Evolutionary conservation across 345 rosid genomes (phyloP).

Genomic region (Eucalyptus camaldulensis): DNA sequence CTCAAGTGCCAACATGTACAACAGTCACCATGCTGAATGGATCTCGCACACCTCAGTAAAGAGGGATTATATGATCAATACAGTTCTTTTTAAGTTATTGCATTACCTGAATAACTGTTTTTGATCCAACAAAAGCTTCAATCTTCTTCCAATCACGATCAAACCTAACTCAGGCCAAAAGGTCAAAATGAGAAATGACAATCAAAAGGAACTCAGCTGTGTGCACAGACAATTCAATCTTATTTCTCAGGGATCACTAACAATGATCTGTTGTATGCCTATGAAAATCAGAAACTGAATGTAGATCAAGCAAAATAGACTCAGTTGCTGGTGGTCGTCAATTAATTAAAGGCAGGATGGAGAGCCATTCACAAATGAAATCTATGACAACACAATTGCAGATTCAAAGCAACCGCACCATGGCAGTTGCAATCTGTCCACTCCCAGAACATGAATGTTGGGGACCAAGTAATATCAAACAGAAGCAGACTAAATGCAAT

Average conservation of each 20-base stretch:
- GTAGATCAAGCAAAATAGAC: not conserved
- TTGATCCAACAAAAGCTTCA: constrained; percentile 92
- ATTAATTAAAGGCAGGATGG: not conserved
- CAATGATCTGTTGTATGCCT: not conserved
- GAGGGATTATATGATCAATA: not conserved
- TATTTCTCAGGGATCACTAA: not conserved
- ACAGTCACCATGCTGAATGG: not conserved
- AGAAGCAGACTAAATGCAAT: not conserved
- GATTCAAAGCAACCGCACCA: not conserved
- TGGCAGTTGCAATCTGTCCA: not conserved
- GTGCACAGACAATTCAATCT: not conserved
- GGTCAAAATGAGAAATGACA: not conserved
- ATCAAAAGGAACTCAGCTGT: not conserved
- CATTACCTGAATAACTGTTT: constrained; percentile 85
- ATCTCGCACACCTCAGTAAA: not conserved
- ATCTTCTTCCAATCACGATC: constrained; percentile 99
- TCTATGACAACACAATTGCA: not conserved
- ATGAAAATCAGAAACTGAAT: not conserved
- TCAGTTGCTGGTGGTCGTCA: not conserved
- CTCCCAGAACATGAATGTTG: not conserved
- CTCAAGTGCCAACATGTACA: not conserved
- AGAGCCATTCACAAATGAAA: not conserved
- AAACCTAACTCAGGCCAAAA: constrained; percentile 26
- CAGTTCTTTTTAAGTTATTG: not conserved
- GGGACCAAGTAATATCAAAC: not conserved